These are phyloP conservation scores for Ophiocordyceps camponoti-leonardi DNA, from an alignment of 2,329 filamentous ascomycete genomes.

Conservation along the genomic window DNA sequence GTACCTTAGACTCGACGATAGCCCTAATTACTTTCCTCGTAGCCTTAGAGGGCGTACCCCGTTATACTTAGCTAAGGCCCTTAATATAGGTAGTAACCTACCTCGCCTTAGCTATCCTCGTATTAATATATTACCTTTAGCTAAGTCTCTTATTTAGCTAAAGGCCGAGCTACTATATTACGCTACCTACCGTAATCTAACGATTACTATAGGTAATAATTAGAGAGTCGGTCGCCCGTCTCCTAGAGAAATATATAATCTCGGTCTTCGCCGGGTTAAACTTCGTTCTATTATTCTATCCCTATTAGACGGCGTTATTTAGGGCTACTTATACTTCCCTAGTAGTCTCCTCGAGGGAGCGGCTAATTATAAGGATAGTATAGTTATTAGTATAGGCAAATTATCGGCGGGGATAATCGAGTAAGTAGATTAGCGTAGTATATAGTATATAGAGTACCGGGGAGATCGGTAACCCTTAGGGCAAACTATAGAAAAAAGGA, in stretches of 20 bases:
- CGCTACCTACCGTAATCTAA: no score
- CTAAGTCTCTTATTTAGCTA: not conserved
- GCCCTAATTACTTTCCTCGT: not conserved
- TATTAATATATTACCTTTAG: not conserved
- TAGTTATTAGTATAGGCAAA: not conserved
- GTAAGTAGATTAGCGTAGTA: no score
- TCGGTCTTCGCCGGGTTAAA: not conserved
- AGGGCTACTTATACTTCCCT: not conserved
- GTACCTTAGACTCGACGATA: not conserved
- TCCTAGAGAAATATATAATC: not conserved
- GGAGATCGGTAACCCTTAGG: no score
- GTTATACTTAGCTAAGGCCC: not conserved
- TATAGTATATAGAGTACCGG: no score
- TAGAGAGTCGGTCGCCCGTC: no score
- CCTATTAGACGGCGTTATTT: not conserved
- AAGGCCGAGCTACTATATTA: not conserved
- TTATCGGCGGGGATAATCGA: no score
- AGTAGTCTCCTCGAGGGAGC: not conserved
- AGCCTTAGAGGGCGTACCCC: not conserved
- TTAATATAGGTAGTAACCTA: not conserved
- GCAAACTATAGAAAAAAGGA: no score
- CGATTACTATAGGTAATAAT: no score
- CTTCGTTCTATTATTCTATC: not conserved
- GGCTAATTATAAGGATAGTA: not conserved
- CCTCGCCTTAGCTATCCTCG: not conserved